Conservation (phyloP, 208 protist species). For the Tetramitus jugosus region DNA sequence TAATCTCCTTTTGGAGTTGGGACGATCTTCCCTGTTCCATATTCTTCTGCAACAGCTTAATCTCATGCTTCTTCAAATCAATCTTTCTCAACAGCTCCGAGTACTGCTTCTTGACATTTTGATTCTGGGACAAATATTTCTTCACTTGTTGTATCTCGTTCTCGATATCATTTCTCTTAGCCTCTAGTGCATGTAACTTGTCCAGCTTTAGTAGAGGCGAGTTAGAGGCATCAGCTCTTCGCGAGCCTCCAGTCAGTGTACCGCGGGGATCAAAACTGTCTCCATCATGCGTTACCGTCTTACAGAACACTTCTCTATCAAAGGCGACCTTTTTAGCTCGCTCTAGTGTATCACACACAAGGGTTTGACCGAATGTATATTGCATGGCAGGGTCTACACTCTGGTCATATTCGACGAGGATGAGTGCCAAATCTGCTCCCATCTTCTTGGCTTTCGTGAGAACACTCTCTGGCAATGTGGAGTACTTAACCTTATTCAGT, state of each 20-base stretch:
- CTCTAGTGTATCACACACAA: conserved; percentile 78
- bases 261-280: conserved; percentile 95
- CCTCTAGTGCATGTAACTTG: not conserved
- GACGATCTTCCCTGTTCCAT: too few species aligned
- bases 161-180: not conserved
- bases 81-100: not conserved
- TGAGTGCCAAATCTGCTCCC: conserved; percentile 48
- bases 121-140: not conserved
- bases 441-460: conserved; percentile 21
- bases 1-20: too few species aligned
- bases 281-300: conserved; percentile 95
- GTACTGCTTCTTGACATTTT: not conserved
- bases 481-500: conserved; percentile 82
- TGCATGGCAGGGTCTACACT: conserved; percentile 63
- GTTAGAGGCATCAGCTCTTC: not conserved
- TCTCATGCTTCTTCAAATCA: not conserved
- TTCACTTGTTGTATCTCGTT: not conserved
- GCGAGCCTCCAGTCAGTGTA: conserved; percentile 90
- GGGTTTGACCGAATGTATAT: conserved; percentile 89
- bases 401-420: conserved; percentile 64
- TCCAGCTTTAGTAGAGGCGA: not conserved
- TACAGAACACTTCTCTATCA: conserved; percentile 51
- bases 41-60: not conserved
- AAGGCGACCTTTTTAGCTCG: conserved; percentile 74
- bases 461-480: not conserved